These are phyloP conservation scores for Hippophae tibetana DNA, from an alignment of 306 rosid species.

Conservation along the genomic window DNA sequence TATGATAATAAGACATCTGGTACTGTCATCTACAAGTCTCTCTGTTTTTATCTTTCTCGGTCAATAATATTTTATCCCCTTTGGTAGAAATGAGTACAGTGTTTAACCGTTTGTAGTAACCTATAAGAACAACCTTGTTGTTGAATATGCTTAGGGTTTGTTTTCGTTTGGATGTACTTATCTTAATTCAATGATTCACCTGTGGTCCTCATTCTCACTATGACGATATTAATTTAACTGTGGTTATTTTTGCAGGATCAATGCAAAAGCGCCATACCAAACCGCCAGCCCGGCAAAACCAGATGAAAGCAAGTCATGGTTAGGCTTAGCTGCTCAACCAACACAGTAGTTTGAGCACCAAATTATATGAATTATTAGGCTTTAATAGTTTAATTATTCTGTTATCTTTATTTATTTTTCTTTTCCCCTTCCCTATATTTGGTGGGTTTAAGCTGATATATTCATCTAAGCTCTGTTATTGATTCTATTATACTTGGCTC, in stretches of 20 bases:
- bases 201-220: neutral
- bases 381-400: neutral
- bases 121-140: too few species aligned
- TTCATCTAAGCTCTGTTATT: slow-evolving; percentile 11
- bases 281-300: slow-evolving; percentile 23
- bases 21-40: too few species aligned
- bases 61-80: too few species aligned
- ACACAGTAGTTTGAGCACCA: slow-evolving; percentile 15
- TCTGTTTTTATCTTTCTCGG: too few species aligned
- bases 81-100: too few species aligned
- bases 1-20: too few species aligned
- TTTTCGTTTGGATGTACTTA: too few species aligned
- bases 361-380: slow-evolving; percentile 5
- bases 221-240: neutral
- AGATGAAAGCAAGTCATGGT: slow-evolving; percentile 48
- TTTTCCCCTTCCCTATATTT: neutral
- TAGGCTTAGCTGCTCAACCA: slow-evolving; percentile 49
- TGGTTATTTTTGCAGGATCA: slow-evolving; percentile 40
- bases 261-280: slow-evolving; percentile 56
- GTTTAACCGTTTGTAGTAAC: too few species aligned
- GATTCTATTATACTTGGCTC: slow-evolving; percentile 7
- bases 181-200: neutral
- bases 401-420: too few species aligned
- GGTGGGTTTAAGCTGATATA: slow-evolving; percentile 6
- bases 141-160: too few species aligned